Conservation (phyloP, 2,329 filamentous ascomycete genomes). For the Aureobasidium mangrovei region DNA sequence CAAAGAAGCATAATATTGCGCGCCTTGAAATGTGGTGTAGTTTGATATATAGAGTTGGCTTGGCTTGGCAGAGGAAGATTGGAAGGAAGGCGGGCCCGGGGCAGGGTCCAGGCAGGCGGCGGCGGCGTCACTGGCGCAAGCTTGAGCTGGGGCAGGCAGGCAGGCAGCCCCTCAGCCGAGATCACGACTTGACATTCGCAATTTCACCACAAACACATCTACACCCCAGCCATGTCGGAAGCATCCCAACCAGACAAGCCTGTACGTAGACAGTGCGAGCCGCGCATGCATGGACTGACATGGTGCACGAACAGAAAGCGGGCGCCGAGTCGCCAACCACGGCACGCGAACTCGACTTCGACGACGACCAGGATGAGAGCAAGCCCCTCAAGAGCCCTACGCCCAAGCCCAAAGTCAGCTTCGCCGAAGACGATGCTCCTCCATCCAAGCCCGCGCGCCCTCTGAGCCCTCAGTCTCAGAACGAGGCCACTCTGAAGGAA, state of each 20-base stretch:
- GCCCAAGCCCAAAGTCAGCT: constrained; percentile 38
- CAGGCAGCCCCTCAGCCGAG: neutral
- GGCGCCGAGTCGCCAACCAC: constrained; percentile 29
- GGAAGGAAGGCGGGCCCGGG: no score
- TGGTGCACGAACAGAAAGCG: constrained; percentile 7
- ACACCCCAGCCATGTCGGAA: constrained; percentile 9
- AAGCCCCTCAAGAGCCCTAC: constrained; percentile 33
- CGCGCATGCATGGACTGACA: neutral
- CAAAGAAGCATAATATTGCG: neutral
- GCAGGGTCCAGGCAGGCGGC: no score
- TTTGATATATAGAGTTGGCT: neutral
- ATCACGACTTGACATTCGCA: no score
- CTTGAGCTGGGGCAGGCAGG: neutral
- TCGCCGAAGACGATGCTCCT: constrained; percentile 42
- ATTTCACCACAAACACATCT: no score
- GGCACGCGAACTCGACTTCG: constrained; percentile 35
- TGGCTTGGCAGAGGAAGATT: no score
- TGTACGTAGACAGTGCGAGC: neutral
- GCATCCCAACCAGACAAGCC: constrained; percentile 7
- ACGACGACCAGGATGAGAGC: constrained; percentile 46
- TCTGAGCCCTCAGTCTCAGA: constrained; percentile 70
- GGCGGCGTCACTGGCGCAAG: no score
- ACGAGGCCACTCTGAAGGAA: constrained; percentile 80
- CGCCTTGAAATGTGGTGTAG: neutral
- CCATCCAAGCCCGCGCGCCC: constrained; percentile 75